Evolutionary conservation across 441 rosid species (phyloP).

Genomic region (Aleurites moluccanus): DNA sequence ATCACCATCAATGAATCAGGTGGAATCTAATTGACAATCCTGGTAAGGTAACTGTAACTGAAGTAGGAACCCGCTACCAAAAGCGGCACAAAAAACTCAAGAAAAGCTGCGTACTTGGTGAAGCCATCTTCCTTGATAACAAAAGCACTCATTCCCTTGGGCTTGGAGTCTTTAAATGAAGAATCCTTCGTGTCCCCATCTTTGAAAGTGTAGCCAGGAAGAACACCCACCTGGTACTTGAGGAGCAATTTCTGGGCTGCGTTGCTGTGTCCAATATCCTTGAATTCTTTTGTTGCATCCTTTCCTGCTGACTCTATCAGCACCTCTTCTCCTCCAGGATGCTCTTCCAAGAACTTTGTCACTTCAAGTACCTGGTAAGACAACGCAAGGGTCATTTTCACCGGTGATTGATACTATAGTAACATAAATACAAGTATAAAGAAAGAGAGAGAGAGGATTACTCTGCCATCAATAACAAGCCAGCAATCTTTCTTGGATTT

Average conservation of each 20-base stretch:
- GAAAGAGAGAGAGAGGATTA: constrained; percentile 10
- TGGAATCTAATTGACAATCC: not conserved
- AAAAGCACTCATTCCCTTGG: constrained; percentile 49
- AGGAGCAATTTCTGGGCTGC: constrained; percentile 42
- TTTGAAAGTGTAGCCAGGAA: constrained; percentile 33
- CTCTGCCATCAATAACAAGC: constrained; percentile 55
- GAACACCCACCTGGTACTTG: constrained; percentile 55
- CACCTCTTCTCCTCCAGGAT: constrained; percentile 72
- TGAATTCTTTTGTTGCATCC: constrained; percentile 53
- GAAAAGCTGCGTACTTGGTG: constrained; percentile 28
- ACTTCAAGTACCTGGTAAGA: constrained; percentile 45
- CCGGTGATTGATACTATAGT: too few species aligned
- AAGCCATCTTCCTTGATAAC: constrained; percentile 39
- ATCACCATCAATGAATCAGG: not conserved
- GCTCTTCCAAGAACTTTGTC: constrained; percentile 56
- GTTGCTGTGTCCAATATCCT: constrained; percentile 59
- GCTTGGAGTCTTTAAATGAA: constrained; percentile 24
- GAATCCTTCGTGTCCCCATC: constrained; percentile 20
- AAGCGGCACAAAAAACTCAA: constrained; percentile 47
- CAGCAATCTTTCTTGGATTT: constrained; percentile 58
- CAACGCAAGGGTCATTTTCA: not conserved
- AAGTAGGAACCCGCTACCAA: constrained; percentile 52
- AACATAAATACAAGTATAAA: not conserved
- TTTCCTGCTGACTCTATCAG: constrained; percentile 55
- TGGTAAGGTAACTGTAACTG: constrained; percentile 39